These are phyloP conservation scores for Vitis amurensis DNA, from an alignment of 164 flowering plant species.

Conservation along the genomic window DNA sequence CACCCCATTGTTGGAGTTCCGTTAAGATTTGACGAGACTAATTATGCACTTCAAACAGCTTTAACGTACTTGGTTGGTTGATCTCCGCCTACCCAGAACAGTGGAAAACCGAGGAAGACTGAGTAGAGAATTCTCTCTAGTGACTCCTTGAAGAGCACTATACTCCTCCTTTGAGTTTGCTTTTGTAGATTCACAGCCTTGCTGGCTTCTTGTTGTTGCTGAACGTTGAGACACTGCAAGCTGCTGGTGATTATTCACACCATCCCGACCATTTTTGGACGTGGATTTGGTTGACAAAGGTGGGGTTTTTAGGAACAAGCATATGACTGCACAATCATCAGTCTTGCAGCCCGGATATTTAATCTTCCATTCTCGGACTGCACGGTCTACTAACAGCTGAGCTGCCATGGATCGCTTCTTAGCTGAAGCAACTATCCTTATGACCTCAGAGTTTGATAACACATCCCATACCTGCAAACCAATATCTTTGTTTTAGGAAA, in stretches of 20 bases:
- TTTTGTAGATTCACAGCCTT: constrained; percentile 12
- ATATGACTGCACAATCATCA: constrained; percentile 77
- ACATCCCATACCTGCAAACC: constrained; percentile 78
- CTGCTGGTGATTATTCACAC: background rate
- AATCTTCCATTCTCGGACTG: constrained; percentile 64
- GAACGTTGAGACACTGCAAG: background rate
- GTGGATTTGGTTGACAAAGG: constrained; percentile 19
- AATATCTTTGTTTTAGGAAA: background rate
- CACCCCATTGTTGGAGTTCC: too few species aligned
- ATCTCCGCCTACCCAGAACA: background rate
- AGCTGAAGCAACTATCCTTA: constrained; percentile 62
- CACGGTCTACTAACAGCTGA: constrained; percentile 44
- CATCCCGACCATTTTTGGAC: constrained; percentile 8
- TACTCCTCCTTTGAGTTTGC: constrained; percentile 17
- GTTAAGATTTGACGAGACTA: too few species aligned
- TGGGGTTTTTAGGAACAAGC: constrained; percentile 54
- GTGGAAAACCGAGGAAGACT: constrained; percentile 27
- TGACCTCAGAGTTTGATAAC: constrained; percentile 64
- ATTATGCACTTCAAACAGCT: too few species aligned
- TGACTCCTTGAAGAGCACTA: constrained; percentile 32
- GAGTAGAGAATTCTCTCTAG: constrained; percentile 26
- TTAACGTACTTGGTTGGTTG: too few species aligned
- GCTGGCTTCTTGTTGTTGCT: background rate
- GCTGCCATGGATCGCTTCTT: constrained; percentile 60
- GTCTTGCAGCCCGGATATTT: constrained; percentile 57